Base-by-base conservation (phyloP, 495 filamentous ascomycete genomes). In the Penicillium pancosmium region DNA sequence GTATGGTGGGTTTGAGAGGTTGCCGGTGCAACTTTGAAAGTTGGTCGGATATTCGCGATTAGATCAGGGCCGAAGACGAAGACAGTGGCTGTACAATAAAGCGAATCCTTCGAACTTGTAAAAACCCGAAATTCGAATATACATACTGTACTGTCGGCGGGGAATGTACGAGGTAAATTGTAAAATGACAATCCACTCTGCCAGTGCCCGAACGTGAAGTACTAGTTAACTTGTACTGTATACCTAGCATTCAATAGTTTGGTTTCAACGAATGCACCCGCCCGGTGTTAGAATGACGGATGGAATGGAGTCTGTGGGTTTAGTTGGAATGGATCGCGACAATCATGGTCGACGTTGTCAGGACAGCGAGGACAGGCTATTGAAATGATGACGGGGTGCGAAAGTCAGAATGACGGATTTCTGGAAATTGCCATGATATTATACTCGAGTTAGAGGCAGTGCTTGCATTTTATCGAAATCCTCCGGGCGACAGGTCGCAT, bases 41-140 rank as follows among this genome's bases (percentile, higher is more conserved):
- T 31, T 8, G 6, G 27, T 4, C 46, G 46, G 46, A 48, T 48
- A 48, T 31, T 21, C 7, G 19, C 46, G 19, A 48, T 12, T n/a
- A 9, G 9, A 9, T 31, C 27, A 31, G 27, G 27, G 27, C 27
- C 27, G 27, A 19, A 48, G 9, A 44, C 21, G 46, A 48, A 48
- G 46, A 48, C 46, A 27, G 46, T 48, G 46, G 46, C 46, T 25
- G 46, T 48, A 48, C 46, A 48, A 48, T 48, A 48, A 48, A 12
- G 21, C 46, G 16, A 48, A 48, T 27, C 18, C 46, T 48, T 48
- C 46, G 15, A 48, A 48, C 46, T 48, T 48, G 46, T 48, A 48
- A 48, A 27, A 13, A 48, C 23, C 27, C 27, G 27, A 31, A 31
- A 31, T 31, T 31, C 27, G 27, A 31, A 31, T 31, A 31, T 31